phyloP scores from a whole-genome alignment of 2,329 filamentous ascomycete genomes.

The Colletotrichum incanum region DNA sequence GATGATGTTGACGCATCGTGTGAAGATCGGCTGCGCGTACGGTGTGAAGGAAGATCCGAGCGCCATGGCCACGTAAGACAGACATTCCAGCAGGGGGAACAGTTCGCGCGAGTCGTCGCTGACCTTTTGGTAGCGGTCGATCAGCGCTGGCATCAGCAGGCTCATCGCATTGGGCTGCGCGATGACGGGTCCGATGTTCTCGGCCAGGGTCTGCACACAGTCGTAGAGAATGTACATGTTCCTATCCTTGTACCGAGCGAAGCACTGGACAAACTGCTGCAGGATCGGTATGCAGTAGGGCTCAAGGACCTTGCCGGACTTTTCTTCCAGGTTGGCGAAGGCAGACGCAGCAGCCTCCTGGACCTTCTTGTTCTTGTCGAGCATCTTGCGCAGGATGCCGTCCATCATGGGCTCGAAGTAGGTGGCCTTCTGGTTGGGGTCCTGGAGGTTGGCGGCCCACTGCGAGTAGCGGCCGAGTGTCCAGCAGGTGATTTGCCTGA shows the following conservation, averaged over 20 bases:
- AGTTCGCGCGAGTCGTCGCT: conserved; percentile 92
- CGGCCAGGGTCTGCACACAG: conserved; percentile 96
- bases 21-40: conserved; percentile 89
- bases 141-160: conserved; percentile 92
- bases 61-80: conserved; percentile 93
- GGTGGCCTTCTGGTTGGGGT: conserved; percentile 76
- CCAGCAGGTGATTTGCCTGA: conserved; percentile 98
- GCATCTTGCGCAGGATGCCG: conserved; percentile 92
- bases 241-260: conserved; percentile 95
- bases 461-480: conserved; percentile 93
- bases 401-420: conserved; percentile 99
- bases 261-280: conserved; percentile 92
- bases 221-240: conserved; percentile 99
- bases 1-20: conserved; percentile 90
- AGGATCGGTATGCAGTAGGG: conserved; percentile 93
- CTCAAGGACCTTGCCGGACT: conserved; percentile 84
- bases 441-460: conserved; percentile 86
- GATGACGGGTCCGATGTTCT: conserved; percentile 87
- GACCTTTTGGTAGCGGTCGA: conserved; percentile 89
- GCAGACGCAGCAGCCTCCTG: conserved; percentile 97
- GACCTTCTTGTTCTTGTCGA: conserved; percentile 97
- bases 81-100: conserved; percentile 94
- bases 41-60: conserved; percentile 86
- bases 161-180: conserved; percentile 86
- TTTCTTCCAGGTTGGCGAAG: conserved; percentile 96